Conservation (phyloP, 208 protist genomes). For the Tritrichomonas foetus region DNA sequence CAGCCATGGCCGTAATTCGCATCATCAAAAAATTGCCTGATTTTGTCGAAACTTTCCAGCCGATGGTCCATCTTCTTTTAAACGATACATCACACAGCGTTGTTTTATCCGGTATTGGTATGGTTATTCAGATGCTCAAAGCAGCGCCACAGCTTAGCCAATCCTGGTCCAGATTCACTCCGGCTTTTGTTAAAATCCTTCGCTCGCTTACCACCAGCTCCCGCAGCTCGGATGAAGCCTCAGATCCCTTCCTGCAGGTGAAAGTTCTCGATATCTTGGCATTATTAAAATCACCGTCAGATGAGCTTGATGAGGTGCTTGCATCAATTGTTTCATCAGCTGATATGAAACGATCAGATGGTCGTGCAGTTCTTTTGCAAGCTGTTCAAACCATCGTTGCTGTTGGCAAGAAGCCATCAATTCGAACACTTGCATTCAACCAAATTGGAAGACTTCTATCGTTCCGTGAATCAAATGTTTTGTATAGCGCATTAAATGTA, state of each 20-base stretch:
- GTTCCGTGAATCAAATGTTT: background rate
- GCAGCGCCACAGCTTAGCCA: background rate
- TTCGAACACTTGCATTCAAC: conserved; percentile 13
- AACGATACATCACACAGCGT: conserved; percentile 12
- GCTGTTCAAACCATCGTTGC: conserved; percentile 29
- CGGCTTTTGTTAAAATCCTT: conserved; percentile 27
- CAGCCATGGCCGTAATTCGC: conserved; percentile 25
- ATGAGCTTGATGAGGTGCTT: conserved; percentile 22
- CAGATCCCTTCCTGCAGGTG: conserved; percentile 29
- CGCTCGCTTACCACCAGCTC: background rate
- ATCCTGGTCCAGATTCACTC: background rate
- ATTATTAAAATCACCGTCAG: conserved; percentile 8
- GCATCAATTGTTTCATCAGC: conserved; percentile 29
- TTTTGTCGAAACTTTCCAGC: background rate
- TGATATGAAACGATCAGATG: background rate
- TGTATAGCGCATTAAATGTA: conserved; percentile 5
- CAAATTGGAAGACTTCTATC: conserved; percentile 3
- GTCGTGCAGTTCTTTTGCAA: background rate
- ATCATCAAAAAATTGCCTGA: conserved; percentile 37
- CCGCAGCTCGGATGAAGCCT: background rate
- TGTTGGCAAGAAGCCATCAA: background rate
- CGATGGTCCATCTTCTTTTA: background rate
- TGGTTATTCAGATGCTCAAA: background rate
- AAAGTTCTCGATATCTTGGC: conserved; percentile 21
- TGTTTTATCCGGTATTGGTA: background rate